A percentile compares a stretch with the other conserved stretches of the same genome.
phyloP scores from a whole-genome alignment of 352 stramenopile genomes.

The Pythium utonaiense region DNA sequence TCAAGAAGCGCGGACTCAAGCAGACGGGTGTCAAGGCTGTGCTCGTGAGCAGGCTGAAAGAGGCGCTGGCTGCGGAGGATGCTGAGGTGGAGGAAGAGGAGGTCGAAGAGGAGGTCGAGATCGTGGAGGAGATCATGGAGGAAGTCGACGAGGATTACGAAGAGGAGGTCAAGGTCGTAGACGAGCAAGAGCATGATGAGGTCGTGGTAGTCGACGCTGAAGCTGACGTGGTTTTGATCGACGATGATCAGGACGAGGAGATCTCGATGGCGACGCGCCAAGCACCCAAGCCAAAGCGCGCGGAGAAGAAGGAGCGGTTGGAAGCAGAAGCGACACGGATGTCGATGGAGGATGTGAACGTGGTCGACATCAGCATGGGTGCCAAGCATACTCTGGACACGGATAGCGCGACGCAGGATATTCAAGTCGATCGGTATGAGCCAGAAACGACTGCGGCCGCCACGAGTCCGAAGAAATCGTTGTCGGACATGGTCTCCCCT shows the following conservation, averaged over 20 bases:
- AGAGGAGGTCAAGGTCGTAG: slow-evolving; percentile 18
- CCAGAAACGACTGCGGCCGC: neutral
- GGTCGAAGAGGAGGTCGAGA: slow-evolving; percentile 25
- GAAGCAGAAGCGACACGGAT: neutral
- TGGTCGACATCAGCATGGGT: neutral
- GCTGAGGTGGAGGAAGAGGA: slow-evolving; percentile 31
- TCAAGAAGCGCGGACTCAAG: slow-evolving; percentile 58
- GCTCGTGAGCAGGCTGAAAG: slow-evolving; percentile 42
- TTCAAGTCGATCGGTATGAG: neutral
- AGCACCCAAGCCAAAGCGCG: neutral
- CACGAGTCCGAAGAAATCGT: slow-evolving; percentile 18
- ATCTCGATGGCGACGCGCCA: neutral
- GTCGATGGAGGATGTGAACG: slow-evolving; percentile 1
- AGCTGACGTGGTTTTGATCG: neutral
- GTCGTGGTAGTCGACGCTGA: neutral
- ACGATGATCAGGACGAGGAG: neutral
- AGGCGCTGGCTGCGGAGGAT: slow-evolving; percentile 43
- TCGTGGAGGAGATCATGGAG: slow-evolving; percentile 28
- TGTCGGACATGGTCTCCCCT: slow-evolving; percentile 16
- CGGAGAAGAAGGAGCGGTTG: neutral
- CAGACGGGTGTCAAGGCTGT: slow-evolving; percentile 50
- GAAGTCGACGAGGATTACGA: slow-evolving; percentile 32
- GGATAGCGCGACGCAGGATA: slow-evolving; percentile 1
- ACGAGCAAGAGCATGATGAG: slow-evolving; percentile 21
- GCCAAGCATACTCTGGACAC: neutral